These are phyloP conservation scores for Yamadazyma endophytica DNA, from an alignment of 805 yeast genomes.

Conservation along the genomic window DNA sequence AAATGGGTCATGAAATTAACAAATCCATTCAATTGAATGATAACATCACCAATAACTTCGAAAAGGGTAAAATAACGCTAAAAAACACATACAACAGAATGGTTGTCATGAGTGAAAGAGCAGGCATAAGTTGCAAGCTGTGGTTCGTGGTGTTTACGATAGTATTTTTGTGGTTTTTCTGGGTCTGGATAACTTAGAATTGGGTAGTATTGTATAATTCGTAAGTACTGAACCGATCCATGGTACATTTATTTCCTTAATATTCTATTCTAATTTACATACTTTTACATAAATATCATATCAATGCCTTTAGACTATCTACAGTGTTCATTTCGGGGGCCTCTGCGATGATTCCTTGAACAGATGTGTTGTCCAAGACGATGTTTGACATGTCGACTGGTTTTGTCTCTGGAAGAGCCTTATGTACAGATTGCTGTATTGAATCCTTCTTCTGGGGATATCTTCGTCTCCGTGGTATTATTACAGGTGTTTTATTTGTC, in stretches of 20 bases:
- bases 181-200: slow-evolving; percentile 31
- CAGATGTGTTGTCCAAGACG: neutral
- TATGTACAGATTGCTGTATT: no score
- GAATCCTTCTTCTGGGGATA: neutral
- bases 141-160: slow-evolving; percentile 38
- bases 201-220: no score
- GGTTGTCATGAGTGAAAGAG: slow-evolving; percentile 43
- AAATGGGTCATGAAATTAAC: slow-evolving; percentile 43
- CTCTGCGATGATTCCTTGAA: neutral
- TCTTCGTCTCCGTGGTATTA: no score
- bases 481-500: slow-evolving; percentile 1
- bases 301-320: no score
- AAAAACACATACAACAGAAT: slow-evolving; percentile 40
- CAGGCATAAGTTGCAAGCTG: slow-evolving; percentile 43
- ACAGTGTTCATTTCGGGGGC: neutral
- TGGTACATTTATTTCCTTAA: no score
- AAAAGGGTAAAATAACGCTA: slow-evolving; percentile 35
- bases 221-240: neutral
- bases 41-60: slow-evolving; percentile 36
- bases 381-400: neutral
- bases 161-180: slow-evolving; percentile 36
- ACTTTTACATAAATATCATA: slow-evolving; percentile 1
- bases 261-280: slow-evolving; percentile 1
- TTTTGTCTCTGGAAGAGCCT: neutral
- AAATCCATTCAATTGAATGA: slow-evolving; percentile 37